Conservation (phyloP, 495 filamentous ascomycete genomes). For the Penicillium cataractarum region DNA sequence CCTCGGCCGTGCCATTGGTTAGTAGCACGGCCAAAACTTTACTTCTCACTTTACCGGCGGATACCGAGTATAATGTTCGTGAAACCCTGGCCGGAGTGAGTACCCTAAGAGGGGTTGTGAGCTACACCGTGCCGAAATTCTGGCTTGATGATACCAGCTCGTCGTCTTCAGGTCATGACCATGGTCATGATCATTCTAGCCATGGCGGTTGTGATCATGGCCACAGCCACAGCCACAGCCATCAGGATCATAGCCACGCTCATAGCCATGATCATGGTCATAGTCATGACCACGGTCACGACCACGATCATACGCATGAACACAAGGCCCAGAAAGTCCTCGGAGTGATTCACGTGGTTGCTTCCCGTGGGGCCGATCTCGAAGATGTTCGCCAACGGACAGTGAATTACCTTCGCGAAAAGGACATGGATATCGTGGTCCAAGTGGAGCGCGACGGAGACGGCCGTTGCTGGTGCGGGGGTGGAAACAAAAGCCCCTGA, state of each 20-base stretch:
- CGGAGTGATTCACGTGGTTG: slow-evolving; percentile 84
- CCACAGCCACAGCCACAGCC: slow-evolving; percentile 18
- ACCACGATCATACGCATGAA: slow-evolving; percentile 32
- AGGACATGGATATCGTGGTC: slow-evolving; percentile 71
- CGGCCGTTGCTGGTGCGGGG: slow-evolving; percentile 77
- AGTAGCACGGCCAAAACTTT: slow-evolving; percentile 79
- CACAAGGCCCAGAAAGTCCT: slow-evolving; percentile 56
- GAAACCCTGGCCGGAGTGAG: slow-evolving; percentile 84
- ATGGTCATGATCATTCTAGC: slow-evolving; percentile 18
- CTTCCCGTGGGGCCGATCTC: slow-evolving; percentile 66
- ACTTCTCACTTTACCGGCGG: slow-evolving; percentile 80
- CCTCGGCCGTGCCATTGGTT: slow-evolving; percentile 85
- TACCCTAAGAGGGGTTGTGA: slow-evolving; percentile 78
- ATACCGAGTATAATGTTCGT: slow-evolving; percentile 85
- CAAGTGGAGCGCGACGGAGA: slow-evolving; percentile 80
- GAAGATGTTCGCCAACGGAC: slow-evolving; percentile 78
- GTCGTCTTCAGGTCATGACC: slow-evolving; percentile 26
- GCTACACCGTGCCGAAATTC: slow-evolving; percentile 87
- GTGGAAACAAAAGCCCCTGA: slow-evolving; percentile 38
- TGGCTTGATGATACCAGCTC: slow-evolving; percentile 80
- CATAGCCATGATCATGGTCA: slow-evolving; percentile 23
- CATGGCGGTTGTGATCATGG: slow-evolving; percentile 19
- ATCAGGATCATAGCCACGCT: slow-evolving; percentile 14
- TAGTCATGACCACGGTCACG: slow-evolving; percentile 17
- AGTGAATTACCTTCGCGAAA: slow-evolving; percentile 56